Evolutionary conservation across 139 green algal species (phyloP).

Genomic region (Protoeuglena noctilucae): DNA sequence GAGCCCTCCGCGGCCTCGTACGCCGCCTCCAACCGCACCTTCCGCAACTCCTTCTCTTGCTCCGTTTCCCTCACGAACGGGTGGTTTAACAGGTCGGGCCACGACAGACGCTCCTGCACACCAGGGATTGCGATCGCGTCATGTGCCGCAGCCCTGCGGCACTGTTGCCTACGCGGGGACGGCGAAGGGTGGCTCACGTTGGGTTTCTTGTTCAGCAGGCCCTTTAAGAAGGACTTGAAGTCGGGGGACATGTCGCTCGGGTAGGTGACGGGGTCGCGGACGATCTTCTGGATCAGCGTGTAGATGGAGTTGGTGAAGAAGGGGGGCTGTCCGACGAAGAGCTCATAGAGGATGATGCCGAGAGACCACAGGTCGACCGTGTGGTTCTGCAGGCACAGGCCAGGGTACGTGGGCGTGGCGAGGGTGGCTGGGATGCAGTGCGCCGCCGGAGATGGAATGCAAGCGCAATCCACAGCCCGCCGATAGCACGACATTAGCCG

Average conservation of each 20-base stretch:
- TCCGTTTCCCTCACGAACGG: constrained; percentile 73
- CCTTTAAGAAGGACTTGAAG: constrained; percentile 85
- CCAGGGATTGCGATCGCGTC: too few species aligned
- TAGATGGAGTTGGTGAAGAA: constrained; percentile 99
- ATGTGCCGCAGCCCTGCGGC: constrained; percentile 57
- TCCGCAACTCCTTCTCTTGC: constrained; percentile 26
- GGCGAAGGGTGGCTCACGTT: constrained; percentile 73
- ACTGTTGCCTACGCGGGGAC: constrained; percentile 77
- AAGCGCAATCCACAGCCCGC: too few species aligned
- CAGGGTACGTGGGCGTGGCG: too few species aligned
- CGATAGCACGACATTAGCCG: too few species aligned
- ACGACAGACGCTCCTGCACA: constrained; percentile 64
- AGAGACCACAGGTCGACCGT: constrained; percentile 90
- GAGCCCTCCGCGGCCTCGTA: constrained; percentile 9
- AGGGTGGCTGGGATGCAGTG: too few species aligned
- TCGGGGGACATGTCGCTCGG: constrained; percentile 64
- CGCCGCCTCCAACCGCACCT: constrained; percentile 28
- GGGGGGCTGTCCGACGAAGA: constrained; percentile 84
- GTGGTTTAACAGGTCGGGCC: constrained; percentile 81
- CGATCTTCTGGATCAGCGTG: constrained; percentile 83
- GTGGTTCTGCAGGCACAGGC: too few species aligned
- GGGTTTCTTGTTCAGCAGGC: constrained; percentile 87
- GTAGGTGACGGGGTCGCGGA: constrained; percentile 78
- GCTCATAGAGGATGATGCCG: constrained; percentile 97
- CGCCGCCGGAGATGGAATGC: too few species aligned